phyloP scores from a whole-genome alignment of 768 basidiomycete genomes.

The Cyclocybe aegerita region DNA sequence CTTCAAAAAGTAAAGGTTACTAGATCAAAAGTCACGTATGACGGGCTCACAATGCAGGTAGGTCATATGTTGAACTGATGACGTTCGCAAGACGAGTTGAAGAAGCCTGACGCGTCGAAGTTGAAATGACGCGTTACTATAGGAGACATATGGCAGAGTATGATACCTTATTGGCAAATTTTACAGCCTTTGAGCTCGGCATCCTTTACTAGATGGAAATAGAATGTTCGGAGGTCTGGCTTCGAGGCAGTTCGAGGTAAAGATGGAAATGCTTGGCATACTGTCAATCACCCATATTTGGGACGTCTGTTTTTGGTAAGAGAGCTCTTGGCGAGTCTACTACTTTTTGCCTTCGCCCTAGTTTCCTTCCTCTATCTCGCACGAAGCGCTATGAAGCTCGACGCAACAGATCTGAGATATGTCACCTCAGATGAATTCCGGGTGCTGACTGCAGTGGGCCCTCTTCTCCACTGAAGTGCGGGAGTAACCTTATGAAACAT shows the following conservation, averaged over 20 bases:
- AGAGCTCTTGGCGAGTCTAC: constrained; percentile 4
- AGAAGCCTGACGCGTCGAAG: constrained; percentile 15
- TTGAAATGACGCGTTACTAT: constrained; percentile 1
- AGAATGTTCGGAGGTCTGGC: background rate
- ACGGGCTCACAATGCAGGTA: constrained; percentile 4
- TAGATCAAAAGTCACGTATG: background rate
- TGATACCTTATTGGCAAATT: constrained; percentile 20
- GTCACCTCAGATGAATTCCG: constrained; percentile 90
- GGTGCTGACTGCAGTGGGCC: constrained; percentile 85
- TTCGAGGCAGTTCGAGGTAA: background rate
- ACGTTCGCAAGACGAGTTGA: constrained; percentile 13
- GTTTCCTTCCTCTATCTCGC: background rate
- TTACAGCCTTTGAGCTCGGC: constrained; percentile 16
- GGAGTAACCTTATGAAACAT: constrained; percentile 8
- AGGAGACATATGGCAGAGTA: background rate
- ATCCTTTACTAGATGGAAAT: background rate
- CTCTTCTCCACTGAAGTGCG: background rate
- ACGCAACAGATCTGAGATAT: constrained; percentile 93
- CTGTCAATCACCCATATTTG: background rate
- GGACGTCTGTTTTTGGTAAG: constrained; percentile 10
- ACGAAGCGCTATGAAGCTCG: constrained; percentile 73
- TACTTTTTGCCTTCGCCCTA: constrained; percentile 13
- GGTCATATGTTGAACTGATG: constrained; percentile 13
- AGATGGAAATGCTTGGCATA: background rate
- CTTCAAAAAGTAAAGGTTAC: constrained; percentile 6